phyloP scores from a whole-genome alignment of 768 basidiomycete genomes.

The Baorangia bicolor region DNA sequence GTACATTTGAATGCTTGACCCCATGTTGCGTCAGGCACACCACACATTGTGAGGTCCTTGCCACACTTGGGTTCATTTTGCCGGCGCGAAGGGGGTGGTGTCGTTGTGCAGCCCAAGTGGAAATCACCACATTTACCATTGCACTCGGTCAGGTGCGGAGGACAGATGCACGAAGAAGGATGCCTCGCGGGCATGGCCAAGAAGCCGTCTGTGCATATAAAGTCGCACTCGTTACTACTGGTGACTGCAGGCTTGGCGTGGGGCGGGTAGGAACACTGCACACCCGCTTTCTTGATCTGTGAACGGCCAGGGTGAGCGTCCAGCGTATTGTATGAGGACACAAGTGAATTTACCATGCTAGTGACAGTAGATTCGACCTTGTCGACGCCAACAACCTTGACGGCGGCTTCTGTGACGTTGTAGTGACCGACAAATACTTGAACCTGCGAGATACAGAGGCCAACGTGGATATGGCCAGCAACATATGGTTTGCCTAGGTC shows the following conservation, averaged over 20 bases:
- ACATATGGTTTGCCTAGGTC: slow-evolving; percentile 17
- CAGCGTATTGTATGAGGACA: not conserved
- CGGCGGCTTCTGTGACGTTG: slow-evolving; percentile 21
- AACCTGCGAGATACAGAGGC: slow-evolving; percentile 32
- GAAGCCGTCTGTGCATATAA: slow-evolving; percentile 31
- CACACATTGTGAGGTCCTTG: slow-evolving; percentile 26
- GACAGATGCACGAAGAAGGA: slow-evolving; percentile 30
- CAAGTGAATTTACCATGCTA: slow-evolving; percentile 20
- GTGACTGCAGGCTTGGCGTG: slow-evolving; percentile 25
- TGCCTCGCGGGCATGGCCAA: slow-evolving; percentile 14
- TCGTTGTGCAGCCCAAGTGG: slow-evolving; percentile 19
- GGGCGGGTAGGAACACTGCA: slow-evolving; percentile 34
- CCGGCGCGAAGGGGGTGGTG: slow-evolving; percentile 19
- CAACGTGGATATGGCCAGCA: slow-evolving; percentile 29
- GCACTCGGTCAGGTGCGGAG: slow-evolving; percentile 25
- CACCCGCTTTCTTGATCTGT: slow-evolving; percentile 25
- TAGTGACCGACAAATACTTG: slow-evolving; percentile 23
- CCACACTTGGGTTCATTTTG: slow-evolving; percentile 21
- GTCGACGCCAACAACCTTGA: slow-evolving; percentile 20
- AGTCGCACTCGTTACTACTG: slow-evolving; percentile 26
- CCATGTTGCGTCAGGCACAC: slow-evolving; percentile 14
- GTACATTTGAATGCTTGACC: slow-evolving; percentile 32
- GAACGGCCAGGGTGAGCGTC: not conserved
- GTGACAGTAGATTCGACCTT: slow-evolving; percentile 22
- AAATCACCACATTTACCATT: slow-evolving; percentile 32